Evolutionary conservation across 805 yeast species (phyloP).

Genomic region (Saccharomycodes ludwigii): DNA sequence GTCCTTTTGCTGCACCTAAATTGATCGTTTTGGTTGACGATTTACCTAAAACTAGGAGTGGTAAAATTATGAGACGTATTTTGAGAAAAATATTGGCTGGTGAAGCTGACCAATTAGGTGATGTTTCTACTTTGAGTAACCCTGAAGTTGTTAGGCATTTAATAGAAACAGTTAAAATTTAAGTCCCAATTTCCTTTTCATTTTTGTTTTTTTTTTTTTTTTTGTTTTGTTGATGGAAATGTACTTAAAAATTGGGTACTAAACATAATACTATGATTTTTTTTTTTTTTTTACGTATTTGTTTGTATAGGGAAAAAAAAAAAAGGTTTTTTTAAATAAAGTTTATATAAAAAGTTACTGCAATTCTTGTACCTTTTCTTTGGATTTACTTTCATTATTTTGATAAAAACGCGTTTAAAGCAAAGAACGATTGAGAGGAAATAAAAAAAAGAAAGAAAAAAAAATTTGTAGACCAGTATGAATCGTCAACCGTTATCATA

Average conservation of each 20-base stretch:
- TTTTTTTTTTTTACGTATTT: no score
- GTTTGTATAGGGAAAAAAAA: no score
- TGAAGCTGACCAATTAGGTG: constrained; percentile 75
- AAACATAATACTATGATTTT: neutral
- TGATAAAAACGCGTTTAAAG: no score
- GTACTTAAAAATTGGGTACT: neutral
- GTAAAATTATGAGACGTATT: constrained; percentile 80
- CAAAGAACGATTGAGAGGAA: no score
- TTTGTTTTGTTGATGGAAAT: no score
- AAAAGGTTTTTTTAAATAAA: no score
- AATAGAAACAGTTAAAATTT: constrained; percentile 36
- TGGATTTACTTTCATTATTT: no score
- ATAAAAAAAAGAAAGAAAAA: neutral
- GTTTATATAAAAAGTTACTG: no score
- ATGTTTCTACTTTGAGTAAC: constrained; percentile 64
- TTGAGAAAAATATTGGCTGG: constrained; percentile 63
- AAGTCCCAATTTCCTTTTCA: no score
- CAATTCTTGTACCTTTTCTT: no score
- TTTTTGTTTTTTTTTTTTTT: no score
- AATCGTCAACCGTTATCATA: neutral
- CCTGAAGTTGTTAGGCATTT: constrained; percentile 62
- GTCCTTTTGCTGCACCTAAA: constrained; percentile 82
- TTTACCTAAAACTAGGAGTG: constrained; percentile 78
- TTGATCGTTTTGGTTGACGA: constrained; percentile 59
- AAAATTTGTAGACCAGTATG: neutral